These are phyloP conservation scores for Oxyria digyna DNA, from an alignment of 148 eudicot species.

Conservation along the genomic window DNA sequence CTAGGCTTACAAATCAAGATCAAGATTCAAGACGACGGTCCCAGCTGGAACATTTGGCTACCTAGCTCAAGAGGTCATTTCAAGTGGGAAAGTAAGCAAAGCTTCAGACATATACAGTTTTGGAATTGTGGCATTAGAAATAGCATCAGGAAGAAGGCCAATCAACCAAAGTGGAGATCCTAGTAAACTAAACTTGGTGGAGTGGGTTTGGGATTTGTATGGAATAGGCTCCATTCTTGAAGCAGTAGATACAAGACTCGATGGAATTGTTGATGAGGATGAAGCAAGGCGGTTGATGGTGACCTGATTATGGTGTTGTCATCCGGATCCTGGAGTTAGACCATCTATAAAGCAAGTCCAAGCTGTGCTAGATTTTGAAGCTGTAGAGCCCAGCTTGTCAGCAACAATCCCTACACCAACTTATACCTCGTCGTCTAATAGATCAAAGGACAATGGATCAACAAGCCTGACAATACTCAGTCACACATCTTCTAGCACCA, in stretches of 20 bases:
- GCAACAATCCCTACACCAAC: slow-evolving; percentile 13
- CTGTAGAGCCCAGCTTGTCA: slow-evolving; percentile 20
- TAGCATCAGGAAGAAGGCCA: slow-evolving; percentile 33
- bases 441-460: no score
- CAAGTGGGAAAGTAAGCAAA: slow-evolving; percentile 6
- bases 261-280: slow-evolving; percentile 17
- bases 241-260: slow-evolving; percentile 22
- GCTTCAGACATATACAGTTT: slow-evolving; percentile 2
- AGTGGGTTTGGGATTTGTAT: slow-evolving; percentile 41
- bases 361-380: slow-evolving; percentile 31
- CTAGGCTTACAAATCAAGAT: slow-evolving; percentile 10
- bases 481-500: no score
- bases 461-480: no score
- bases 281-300: slow-evolving; percentile 33
- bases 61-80: slow-evolving; percentile 8
- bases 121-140: slow-evolving; percentile 21
- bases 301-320: slow-evolving; percentile 42
- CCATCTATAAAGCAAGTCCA: slow-evolving; percentile 42
- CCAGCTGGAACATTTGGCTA: slow-evolving; percentile 11
- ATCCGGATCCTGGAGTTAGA: slow-evolving; percentile 29
- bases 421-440: no score
- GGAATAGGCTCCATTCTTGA: slow-evolving; percentile 21
- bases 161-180: neutral
- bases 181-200: no score
- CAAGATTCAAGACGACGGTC: neutral